A percentile compares a stretch with the other conserved stretches of the same genome.
Evolutionary conservation across 2,329 filamentous ascomycete species (phyloP).

Genomic region (Exutisphaerella laricina): DNA sequence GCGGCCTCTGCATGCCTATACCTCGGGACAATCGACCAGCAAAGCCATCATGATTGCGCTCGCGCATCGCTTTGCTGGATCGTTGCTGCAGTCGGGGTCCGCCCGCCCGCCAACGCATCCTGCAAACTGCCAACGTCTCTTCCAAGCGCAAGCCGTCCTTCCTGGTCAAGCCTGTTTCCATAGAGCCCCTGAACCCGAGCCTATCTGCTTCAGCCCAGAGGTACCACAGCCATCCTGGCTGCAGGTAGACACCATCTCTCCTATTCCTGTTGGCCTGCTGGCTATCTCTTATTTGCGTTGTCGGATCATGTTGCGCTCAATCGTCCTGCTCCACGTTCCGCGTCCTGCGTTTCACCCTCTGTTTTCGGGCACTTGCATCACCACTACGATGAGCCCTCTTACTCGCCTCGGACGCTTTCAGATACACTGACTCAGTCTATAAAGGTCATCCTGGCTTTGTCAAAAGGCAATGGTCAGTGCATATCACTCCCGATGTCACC

Average conservation of each 20-base stretch:
- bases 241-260: slow-evolving; percentile 20
- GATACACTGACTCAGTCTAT: slow-evolving; percentile 18
- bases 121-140: slow-evolving; percentile 12
- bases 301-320: slow-evolving; percentile 16
- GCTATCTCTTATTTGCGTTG: slow-evolving; percentile 7
- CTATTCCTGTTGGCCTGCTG: slow-evolving; percentile 11
- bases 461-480: slow-evolving; percentile 25
- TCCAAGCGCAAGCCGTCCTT: slow-evolving; percentile 12
- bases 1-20: background rate
- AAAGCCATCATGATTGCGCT: slow-evolving; percentile 1
- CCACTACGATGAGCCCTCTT: slow-evolving; percentile 18
- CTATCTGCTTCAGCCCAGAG: slow-evolving; percentile 20
- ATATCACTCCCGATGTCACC: slow-evolving; percentile 7
- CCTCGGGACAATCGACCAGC: background rate
- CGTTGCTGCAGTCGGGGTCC: background rate
- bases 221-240: slow-evolving; percentile 22
- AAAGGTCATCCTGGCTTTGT: slow-evolving; percentile 13
- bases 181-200: slow-evolving; percentile 22
- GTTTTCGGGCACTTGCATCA: slow-evolving; percentile 15
- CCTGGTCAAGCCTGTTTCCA: slow-evolving; percentile 13
- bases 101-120: slow-evolving; percentile 14
- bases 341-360: slow-evolving; percentile 15
- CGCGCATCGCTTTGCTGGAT: slow-evolving; percentile 2
- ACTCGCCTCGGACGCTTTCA: slow-evolving; percentile 18
- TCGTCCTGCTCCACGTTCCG: slow-evolving; percentile 16